phyloP scores from a whole-genome alignment of 2,329 filamentous ascomycete species.

The Chaetoscypha palmicola region DNA sequence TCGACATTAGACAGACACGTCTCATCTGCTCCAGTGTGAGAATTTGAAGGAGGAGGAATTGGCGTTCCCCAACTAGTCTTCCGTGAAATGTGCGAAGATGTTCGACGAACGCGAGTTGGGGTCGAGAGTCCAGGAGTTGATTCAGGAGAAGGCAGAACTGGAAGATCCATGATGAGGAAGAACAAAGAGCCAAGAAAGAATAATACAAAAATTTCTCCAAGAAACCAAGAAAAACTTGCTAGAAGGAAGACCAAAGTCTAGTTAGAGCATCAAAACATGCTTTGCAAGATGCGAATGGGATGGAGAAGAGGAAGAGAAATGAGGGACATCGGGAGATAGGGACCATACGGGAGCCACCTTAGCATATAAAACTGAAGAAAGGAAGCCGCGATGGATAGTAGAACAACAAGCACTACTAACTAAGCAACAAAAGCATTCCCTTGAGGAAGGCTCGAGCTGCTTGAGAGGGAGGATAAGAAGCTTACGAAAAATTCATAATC shows the following conservation, averaged over 20 bases:
- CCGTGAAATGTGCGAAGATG: constrained; percentile 34
- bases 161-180: constrained; percentile 25
- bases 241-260: constrained; percentile 19
- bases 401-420: neutral
- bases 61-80: constrained; percentile 36
- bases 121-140: constrained; percentile 15
- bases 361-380: neutral
- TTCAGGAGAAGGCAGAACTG: constrained; percentile 10
- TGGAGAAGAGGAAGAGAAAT: constrained; percentile 9
- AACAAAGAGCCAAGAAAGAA: constrained; percentile 24
- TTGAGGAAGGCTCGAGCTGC: constrained; percentile 6
- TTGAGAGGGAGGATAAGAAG: no score
- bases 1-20: constrained; percentile 32
- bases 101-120: constrained; percentile 29
- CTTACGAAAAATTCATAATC: no score
- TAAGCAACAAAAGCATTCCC: no score
- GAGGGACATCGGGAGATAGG: neutral
- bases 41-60: constrained; percentile 26
- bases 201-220: constrained; percentile 30
- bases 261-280: constrained; percentile 25
- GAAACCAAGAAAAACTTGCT: constrained; percentile 28
- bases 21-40: constrained; percentile 23
- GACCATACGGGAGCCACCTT: neutral
- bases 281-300: constrained; percentile 22
- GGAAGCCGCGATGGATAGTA: neutral